These are phyloP conservation scores for Mycena crocata DNA, from an alignment of 768 basidiomycete species.

Conservation along the genomic window DNA sequence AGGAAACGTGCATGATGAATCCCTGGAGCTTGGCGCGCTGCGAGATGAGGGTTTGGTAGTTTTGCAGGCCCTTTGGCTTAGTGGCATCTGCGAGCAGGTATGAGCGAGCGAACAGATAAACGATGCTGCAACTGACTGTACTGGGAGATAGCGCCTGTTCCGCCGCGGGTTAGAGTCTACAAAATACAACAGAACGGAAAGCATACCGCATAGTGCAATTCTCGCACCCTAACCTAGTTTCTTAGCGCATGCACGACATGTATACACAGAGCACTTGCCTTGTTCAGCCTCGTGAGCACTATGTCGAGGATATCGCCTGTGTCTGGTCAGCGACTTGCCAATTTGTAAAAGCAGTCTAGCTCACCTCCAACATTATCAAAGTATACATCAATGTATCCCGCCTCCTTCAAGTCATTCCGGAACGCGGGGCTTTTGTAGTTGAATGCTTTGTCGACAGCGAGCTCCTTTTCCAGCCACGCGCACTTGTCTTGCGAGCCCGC, in stretches of 20 bases:
- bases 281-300: conserved; percentile 78
- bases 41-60: conserved; percentile 76
- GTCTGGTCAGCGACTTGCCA: conserved; percentile 33
- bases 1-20: conserved; percentile 76
- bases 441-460: conserved; percentile 85
- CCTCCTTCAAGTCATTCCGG: conserved; percentile 75
- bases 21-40: conserved; percentile 87
- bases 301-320: conserved; percentile 85
- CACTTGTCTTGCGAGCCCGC: conserved; percentile 90
- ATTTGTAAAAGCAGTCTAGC: conserved; percentile 10
- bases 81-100: conserved; percentile 56
- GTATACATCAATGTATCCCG: conserved; percentile 85
- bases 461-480: conserved; percentile 83
- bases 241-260: background rate
- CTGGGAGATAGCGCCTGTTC: conserved; percentile 81
- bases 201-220: conserved; percentile 83
- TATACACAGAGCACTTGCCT: conserved; percentile 5
- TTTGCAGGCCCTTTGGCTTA: conserved; percentile 73
- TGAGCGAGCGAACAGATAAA: background rate
- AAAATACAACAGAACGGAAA: background rate
- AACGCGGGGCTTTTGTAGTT: conserved; percentile 90
- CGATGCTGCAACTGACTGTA: conserved; percentile 66
- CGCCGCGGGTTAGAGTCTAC: background rate
- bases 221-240: conserved; percentile 65
- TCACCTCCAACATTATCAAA: conserved; percentile 85